Evolutionary conservation across 495 filamentous ascomycete species (phyloP).

Genomic region (Penicillium soppii): DNA sequence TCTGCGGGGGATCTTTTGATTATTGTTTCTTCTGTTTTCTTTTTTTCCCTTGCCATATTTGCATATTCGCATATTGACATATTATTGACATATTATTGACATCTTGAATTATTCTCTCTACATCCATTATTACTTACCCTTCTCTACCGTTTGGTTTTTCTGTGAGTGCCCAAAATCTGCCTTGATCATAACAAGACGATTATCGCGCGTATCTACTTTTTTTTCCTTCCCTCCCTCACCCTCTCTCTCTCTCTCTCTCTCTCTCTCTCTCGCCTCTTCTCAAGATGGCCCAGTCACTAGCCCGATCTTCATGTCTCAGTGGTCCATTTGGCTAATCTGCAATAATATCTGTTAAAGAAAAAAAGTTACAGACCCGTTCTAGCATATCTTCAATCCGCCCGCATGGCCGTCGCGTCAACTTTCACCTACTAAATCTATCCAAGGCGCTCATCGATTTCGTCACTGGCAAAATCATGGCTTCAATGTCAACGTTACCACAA

Average conservation of each 20-base stretch:
- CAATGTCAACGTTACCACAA: conserved; percentile 59
- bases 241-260: neutral
- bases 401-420: conserved; percentile 14
- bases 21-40: neutral
- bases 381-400: neutral
- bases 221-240: neutral
- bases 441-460: conserved; percentile 4
- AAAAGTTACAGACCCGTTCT: neutral
- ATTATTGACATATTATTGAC: too few relatives aligned
- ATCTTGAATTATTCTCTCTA: too few relatives aligned
- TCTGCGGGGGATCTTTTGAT: neutral
- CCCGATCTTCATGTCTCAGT: neutral
- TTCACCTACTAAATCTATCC: conserved; percentile 2
- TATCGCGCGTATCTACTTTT: neutral
- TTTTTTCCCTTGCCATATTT: too few relatives aligned
- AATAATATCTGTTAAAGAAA: neutral
- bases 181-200: neutral
- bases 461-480: conserved; percentile 48
- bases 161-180: neutral
- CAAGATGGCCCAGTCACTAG: neutral
- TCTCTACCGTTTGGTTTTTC: too few relatives aligned
- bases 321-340: neutral
- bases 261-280: neutral
- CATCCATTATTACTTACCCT: too few relatives aligned
- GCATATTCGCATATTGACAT: too few relatives aligned